Conservation (phyloP, 805 yeast genomes). For the Wickerhamiella spandovensis region DNA sequence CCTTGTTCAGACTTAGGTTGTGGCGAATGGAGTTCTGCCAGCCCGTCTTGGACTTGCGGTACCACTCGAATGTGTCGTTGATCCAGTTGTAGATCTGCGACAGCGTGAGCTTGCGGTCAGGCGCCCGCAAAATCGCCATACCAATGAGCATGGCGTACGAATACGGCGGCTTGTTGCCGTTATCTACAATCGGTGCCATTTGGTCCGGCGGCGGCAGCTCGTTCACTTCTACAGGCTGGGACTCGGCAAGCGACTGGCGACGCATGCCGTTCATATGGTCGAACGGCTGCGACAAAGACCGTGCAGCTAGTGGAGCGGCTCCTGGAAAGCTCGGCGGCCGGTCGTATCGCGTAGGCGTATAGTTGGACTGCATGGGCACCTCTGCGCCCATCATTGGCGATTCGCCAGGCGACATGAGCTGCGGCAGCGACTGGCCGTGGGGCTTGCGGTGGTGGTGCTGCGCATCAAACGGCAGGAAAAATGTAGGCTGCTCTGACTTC, state of each 20-base stretch:
- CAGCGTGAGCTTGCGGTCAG: constrained; percentile 53
- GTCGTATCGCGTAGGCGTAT: constrained; percentile 1
- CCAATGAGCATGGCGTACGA: constrained; percentile 91
- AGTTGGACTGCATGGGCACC: background rate
- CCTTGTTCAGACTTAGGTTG: constrained; percentile 82
- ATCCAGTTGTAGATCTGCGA: constrained; percentile 91
- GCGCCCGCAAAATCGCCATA: constrained; percentile 79
- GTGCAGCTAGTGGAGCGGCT: background rate
- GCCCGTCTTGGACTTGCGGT: constrained; percentile 74
- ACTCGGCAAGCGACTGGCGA: background rate
- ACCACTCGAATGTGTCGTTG: constrained; percentile 68
- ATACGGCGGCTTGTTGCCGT: constrained; percentile 74
- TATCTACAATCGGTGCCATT: constrained; percentile 35
- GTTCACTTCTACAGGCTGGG: background rate
- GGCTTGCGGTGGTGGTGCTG: background rate
- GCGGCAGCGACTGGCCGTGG: background rate
- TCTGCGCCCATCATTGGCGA: background rate
- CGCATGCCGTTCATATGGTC: background rate
- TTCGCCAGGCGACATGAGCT: background rate
- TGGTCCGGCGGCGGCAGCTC: constrained; percentile 4
- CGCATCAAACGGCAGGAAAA: background rate
- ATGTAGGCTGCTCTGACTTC: background rate
- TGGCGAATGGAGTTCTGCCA: constrained; percentile 98
- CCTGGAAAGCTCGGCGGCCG: constrained; percentile 2
- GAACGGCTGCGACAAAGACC: background rate